phyloP scores from a whole-genome alignment of 140 eudicot genomes.

The Erigeron philadelphicus region DNA sequence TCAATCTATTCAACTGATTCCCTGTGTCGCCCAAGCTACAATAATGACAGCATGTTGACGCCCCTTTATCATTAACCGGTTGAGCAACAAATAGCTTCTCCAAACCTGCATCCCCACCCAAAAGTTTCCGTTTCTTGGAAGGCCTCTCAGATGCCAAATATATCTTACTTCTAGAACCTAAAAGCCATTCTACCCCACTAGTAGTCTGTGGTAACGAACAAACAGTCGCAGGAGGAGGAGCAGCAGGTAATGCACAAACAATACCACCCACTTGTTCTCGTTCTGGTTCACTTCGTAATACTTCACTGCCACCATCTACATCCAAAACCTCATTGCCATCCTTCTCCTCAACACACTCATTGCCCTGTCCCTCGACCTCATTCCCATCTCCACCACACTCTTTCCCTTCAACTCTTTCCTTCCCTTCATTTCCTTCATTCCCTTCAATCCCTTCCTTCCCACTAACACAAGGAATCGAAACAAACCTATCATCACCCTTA shows the following conservation, averaged over 20 bases:
- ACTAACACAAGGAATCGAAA: conserved; percentile 36
- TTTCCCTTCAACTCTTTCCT: background rate
- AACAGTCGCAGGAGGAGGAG: background rate
- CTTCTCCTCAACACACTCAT: conserved; percentile 24
- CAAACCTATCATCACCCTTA: conserved; percentile 15
- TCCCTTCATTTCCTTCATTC: background rate
- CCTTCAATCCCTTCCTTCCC: background rate
- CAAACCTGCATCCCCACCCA: conserved; percentile 83
- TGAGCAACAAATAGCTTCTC: conserved; percentile 81
- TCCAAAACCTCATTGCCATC: conserved; percentile 49
- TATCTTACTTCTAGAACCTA: conserved; percentile 81
- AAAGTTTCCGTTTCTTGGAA: conserved; percentile 81
- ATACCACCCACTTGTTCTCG: conserved; percentile 20
- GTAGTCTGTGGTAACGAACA: conserved; percentile 25
- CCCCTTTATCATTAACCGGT: conserved; percentile 62
- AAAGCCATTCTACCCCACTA: conserved; percentile 91
- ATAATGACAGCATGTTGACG: conserved; percentile 59
- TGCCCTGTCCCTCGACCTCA: background rate
- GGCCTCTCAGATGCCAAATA: conserved; percentile 76
- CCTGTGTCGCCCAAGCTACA: conserved; percentile 73
- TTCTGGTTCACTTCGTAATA: background rate
- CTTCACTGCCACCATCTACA: conserved; percentile 37
- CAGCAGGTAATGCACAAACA: conserved; percentile 20
- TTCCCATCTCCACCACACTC: background rate
- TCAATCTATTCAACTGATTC: conserved; percentile 63